Base-by-base conservation (phyloP, 2,329 filamentous ascomycete genomes). In the Cladosporium sp. region DNA sequence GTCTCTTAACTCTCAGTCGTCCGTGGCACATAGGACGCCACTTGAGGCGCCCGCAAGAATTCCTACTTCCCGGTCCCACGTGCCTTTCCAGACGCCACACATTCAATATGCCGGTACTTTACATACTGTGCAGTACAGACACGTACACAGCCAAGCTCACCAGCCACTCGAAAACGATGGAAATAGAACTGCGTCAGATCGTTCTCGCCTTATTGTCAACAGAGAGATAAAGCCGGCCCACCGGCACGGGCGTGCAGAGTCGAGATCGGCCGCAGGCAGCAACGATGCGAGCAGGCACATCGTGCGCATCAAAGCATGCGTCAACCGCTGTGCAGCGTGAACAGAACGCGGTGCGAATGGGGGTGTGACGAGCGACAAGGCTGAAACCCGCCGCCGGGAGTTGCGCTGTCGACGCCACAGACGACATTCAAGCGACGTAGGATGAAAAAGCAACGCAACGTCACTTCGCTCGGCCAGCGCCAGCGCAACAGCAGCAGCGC, bases 21-120 rank as follows among this genome's bases (percentile, higher is more conserved):
- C 52, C 52, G 52, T 55, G 52, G 52, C 28, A 55, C 28, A 33
- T 29, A n/a, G 8, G 28, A 55, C 52, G 52, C 52, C 52, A 55
- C 52, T 12, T 33, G 52, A 33, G 28, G 52, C 29, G 52, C 31
- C 28, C 8, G 7, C 14, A 12, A 33, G 1, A 11, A 46, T 8
- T 21, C 37, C 37, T n/a, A n/a, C 40, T 40, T n/a, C 5, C 14
- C 37, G 14, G 50, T 33, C 14, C 18, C 52, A 55, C 52, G 52
- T 55, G 52, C 52, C 29, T 6, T 12, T 2, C 18, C 7, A 55
- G 31, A 55, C 52, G 52, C 52, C 52, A 55, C 52, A 55, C 2
- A 29, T 55, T 33, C 33, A 21, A 31, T 31, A 16, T 21, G 21
- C 52, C 52, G 52, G 5, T 55, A 46, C 40, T 46, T 46, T n/a